A percentile compares a stretch with the other conserved stretches of the same genome.
phyloP scores from a whole-genome alignment of 306 rosid species.

The Malus fusca region DNA sequence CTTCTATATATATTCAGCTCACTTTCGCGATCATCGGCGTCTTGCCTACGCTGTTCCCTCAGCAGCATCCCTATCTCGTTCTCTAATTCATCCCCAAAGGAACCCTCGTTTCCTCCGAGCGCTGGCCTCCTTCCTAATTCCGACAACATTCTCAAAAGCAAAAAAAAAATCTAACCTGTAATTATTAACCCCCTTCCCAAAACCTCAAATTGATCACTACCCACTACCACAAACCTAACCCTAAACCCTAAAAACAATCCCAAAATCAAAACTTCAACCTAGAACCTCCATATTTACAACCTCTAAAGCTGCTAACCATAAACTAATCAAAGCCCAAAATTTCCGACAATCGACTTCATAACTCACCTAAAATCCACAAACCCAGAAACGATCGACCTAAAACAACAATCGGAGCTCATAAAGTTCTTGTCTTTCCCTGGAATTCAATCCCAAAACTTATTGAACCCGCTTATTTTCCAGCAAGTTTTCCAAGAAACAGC shows the following conservation, averaged over 20 bases:
- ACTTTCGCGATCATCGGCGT: conserved; percentile 60
- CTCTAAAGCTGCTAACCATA: conserved; percentile 11
- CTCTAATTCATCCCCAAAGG: conserved; percentile 82
- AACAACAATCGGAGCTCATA: background rate
- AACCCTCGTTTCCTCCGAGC: conserved; percentile 70
- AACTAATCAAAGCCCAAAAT: conserved; percentile 29
- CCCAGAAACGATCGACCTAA: conserved; percentile 19
- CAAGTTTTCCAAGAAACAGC: conserved; percentile 3
- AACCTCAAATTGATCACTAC: conserved; percentile 11
- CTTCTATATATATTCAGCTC: conserved; percentile 73
- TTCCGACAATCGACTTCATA: conserved; percentile 15
- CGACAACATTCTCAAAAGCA: conserved; percentile 47
- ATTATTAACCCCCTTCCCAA: conserved; percentile 3
- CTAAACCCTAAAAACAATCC: conserved; percentile 17
- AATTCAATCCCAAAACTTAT: conserved; percentile 11
- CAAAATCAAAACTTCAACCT: conserved; percentile 21
- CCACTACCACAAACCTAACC: conserved; percentile 22
- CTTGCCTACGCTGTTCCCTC: conserved; percentile 69
- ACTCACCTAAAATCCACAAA: conserved; percentile 6
- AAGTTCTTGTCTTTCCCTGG: background rate
- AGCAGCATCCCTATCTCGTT: conserved; percentile 81
- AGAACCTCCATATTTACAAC: conserved; percentile 31
- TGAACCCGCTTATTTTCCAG: conserved; percentile 6
- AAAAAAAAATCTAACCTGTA: background rate
- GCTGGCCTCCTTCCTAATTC: conserved; percentile 74